phyloP scores from a whole-genome alignment of 2,329 filamentous ascomycete genomes.

The Stagonosporopsis vannaccii region DNA sequence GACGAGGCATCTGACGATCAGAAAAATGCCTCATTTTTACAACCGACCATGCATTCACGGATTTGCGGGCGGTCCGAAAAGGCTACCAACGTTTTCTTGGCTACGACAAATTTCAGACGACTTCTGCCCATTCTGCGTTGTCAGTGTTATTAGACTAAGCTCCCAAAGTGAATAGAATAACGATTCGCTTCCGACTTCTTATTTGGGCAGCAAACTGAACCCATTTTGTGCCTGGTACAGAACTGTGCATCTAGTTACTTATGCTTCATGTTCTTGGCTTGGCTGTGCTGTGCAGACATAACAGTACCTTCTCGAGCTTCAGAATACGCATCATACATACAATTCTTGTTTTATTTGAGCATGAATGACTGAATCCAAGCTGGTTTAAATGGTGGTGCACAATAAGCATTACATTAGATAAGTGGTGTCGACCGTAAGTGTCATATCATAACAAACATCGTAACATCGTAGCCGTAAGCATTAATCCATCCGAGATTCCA shows the following conservation, averaged over 20 bases:
- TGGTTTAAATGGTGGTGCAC: neutral
- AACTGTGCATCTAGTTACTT: neutral
- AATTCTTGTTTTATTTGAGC: neutral
- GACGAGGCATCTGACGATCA: conserved; percentile 12
- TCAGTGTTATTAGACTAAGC: neutral
- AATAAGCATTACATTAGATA: conserved; percentile 15
- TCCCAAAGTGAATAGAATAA: neutral
- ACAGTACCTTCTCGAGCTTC: neutral
- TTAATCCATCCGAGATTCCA: neutral
- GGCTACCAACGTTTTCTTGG: neutral
- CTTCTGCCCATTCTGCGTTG: neutral
- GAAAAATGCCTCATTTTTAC: conserved; percentile 7
- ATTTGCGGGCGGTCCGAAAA: neutral
- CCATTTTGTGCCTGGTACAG: neutral
- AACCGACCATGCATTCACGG: neutral
- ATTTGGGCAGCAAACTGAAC: neutral
- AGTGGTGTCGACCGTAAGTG: conserved; percentile 11
- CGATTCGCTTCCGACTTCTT: neutral
- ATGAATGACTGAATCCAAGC: neutral
- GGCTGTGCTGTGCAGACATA: neutral
- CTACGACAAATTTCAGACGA: neutral
- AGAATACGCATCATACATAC: neutral
- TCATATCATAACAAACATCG: conserved; percentile 7
- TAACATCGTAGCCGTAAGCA: conserved; percentile 9
- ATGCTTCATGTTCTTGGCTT: neutral